These are phyloP conservation scores for Talaromyces atroroseus DNA, from an alignment of 2,329 filamentous ascomycete species.

Conservation along the genomic window DNA sequence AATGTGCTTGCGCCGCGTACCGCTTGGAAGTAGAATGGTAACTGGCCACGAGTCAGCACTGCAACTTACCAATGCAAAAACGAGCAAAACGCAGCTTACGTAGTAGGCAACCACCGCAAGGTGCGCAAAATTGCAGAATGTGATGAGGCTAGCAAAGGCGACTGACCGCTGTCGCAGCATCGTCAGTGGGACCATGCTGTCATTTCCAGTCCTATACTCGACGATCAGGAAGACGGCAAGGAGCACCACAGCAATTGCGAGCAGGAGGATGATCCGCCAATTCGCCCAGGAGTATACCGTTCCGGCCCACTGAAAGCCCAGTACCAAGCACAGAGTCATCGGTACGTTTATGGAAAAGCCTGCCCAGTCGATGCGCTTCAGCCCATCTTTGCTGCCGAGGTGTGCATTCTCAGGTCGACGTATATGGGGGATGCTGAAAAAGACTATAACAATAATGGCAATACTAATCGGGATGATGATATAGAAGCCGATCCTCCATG, in stretches of 20 bases:
- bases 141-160: neutral
- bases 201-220: neutral
- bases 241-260: neutral
- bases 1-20: neutral
- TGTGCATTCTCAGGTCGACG: neutral
- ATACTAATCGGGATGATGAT: neutral
- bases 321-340: neutral
- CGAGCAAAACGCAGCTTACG: neutral
- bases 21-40: neutral
- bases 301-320: constrained; percentile 1
- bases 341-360: neutral
- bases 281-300: neutral
- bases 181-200: neutral
- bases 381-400: neutral
- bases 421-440: neutral
- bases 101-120: neutral
- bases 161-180: neutral
- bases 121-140: neutral
- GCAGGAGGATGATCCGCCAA: neutral
- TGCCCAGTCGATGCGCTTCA: neutral
- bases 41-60: neutral
- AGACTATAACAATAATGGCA: neutral
- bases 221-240: neutral
- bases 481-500: neutral
- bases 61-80: neutral